These are phyloP conservation scores for Vanrija humicola DNA, from an alignment of 1,284 basidiomycete species.

Conservation along the genomic window DNA sequence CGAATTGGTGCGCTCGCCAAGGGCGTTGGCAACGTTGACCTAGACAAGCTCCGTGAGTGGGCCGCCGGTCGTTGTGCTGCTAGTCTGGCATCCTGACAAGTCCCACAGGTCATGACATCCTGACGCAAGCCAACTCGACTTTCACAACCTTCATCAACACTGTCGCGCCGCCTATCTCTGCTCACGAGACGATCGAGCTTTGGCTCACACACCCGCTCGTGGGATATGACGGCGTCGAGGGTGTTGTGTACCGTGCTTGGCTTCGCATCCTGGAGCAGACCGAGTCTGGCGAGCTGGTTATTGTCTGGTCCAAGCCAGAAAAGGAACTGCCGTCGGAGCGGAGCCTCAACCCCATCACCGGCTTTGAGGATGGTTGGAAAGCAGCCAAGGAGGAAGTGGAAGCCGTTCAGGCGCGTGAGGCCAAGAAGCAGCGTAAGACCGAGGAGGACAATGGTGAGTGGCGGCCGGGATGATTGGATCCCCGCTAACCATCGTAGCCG, in stretches of 20 bases:
- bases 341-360: slow-evolving; percentile 70
- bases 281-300: slow-evolving; percentile 82
- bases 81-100: background rate
- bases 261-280: slow-evolving; percentile 84
- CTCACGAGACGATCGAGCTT: slow-evolving; percentile 95
- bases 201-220: slow-evolving; percentile 95
- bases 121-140: slow-evolving; percentile 77
- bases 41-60: slow-evolving; percentile 70
- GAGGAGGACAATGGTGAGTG: slow-evolving; percentile 17
- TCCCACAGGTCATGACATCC: slow-evolving; percentile 74
- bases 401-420: slow-evolving; percentile 32
- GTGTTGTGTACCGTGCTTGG: slow-evolving; percentile 82
- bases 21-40: slow-evolving; percentile 57
- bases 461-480: background rate
- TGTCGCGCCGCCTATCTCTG: slow-evolving; percentile 95
- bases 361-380: slow-evolving; percentile 75
- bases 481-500: slow-evolving; percentile 1
- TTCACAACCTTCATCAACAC: slow-evolving; percentile 87
- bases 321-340: slow-evolving; percentile 55
- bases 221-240: slow-evolving; percentile 92
- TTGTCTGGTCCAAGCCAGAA: slow-evolving; percentile 65
- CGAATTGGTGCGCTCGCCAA: slow-evolving; percentile 59
- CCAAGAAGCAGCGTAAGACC: slow-evolving; percentile 23
- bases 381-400: slow-evolving; percentile 57
- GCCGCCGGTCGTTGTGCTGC: no score